phyloP scores from a whole-genome alignment of 805 yeast species.

The Barnettozyma wickerhamii region DNA sequence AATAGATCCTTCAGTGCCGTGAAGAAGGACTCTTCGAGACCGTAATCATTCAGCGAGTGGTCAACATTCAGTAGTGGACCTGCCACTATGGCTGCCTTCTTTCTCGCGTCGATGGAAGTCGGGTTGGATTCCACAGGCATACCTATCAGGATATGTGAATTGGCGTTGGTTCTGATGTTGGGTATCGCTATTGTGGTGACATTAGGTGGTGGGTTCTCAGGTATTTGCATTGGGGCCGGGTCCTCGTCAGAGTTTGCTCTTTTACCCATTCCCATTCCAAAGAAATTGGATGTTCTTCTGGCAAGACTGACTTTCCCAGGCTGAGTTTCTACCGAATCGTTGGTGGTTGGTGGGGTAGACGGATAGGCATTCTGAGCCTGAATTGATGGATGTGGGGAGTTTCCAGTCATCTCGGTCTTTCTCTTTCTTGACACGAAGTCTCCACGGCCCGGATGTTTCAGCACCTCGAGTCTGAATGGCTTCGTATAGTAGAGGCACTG shows the following conservation, averaged over 20 bases:
- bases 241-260: constrained; percentile 15
- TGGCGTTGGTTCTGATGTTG: constrained; percentile 13
- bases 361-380: not conserved
- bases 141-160: constrained; percentile 16
- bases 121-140: constrained; percentile 28
- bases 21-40: constrained; percentile 45
- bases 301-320: constrained; percentile 13
- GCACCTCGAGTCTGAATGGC: constrained; percentile 56
- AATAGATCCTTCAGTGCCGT: constrained; percentile 79
- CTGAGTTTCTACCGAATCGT: constrained; percentile 3
- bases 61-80: constrained; percentile 89
- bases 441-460: constrained; percentile 42
- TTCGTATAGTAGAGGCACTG: constrained; percentile 81
- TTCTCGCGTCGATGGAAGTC: constrained; percentile 61
- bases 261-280: constrained; percentile 24
- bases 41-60: constrained; percentile 51
- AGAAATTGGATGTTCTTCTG: constrained; percentile 27
- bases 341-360: constrained; percentile 2
- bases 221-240: constrained; percentile 5
- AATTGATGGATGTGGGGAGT: constrained; percentile 34
- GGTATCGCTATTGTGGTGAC: constrained; percentile 15
- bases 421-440: constrained; percentile 29
- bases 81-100: constrained; percentile 66
- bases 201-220: constrained; percentile 1
- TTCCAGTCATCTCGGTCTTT: constrained; percentile 37